Percentiles rank a stretch among this genome's conserved stretches.
Evolutionary conservation across 2,329 filamentous ascomycete genomes (phyloP).

Genomic region (Pseudodiploospora longispora): DNA sequence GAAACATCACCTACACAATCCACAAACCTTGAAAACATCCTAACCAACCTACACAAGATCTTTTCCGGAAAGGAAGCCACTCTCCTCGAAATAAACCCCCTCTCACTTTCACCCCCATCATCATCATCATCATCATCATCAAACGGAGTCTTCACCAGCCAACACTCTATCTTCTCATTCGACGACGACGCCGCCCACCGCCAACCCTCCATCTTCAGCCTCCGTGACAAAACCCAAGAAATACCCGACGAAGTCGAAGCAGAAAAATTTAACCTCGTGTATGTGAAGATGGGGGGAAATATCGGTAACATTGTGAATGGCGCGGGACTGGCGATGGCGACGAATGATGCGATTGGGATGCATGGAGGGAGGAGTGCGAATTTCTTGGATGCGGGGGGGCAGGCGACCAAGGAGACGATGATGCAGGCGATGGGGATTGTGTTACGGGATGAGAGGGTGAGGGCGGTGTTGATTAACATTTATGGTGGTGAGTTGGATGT

Average conservation of each 20-base stretch:
- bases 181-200: constrained; percentile 39
- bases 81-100: constrained; percentile 33
- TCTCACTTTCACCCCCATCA: constrained; percentile 15
- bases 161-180: constrained; percentile 35
- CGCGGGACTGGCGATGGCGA: constrained; percentile 86
- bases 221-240: constrained; percentile 27
- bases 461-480: constrained; percentile 55
- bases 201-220: constrained; percentile 30
- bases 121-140: constrained; percentile 8
- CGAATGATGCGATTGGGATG: constrained; percentile 66
- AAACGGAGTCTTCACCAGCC: constrained; percentile 21
- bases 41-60: constrained; percentile 21
- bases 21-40: constrained; percentile 13
- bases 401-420: constrained; percentile 76
- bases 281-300: constrained; percentile 54
- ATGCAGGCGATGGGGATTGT: constrained; percentile 69
- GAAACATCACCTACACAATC: neutral
- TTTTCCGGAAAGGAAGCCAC: constrained; percentile 41
- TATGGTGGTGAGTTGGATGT: constrained; percentile 29
- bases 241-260: constrained; percentile 28
- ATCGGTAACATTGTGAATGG: constrained; percentile 85
- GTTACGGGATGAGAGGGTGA: constrained; percentile 61
- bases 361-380: constrained; percentile 66
- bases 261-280: constrained; percentile 64
- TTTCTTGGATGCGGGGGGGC: constrained; percentile 84